These are phyloP conservation scores for Candida namnaoensis DNA, from an alignment of 805 yeast species.

Conservation along the genomic window DNA sequence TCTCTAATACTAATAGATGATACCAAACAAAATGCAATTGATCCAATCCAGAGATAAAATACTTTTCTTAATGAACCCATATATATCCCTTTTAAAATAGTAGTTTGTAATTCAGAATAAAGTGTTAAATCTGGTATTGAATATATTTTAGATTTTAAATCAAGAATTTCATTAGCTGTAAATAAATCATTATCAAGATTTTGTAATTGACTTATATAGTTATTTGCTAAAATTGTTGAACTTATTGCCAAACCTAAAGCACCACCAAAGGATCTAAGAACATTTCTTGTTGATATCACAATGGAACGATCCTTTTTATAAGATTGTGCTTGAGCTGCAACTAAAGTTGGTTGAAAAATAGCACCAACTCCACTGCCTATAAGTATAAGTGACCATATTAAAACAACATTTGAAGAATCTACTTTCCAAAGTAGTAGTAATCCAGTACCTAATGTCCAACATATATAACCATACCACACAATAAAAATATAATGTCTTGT, in stretches of 20 bases:
- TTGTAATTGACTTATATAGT: neutral
- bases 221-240: neutral
- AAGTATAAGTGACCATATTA: conserved; percentile 23
- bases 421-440: neutral
- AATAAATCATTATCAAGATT: neutral
- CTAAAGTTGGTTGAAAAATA: neutral
- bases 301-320: conserved; percentile 43
- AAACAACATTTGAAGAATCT: conserved; percentile 14
- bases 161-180: neutral
- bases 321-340: conserved; percentile 47
- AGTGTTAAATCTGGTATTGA: neutral
- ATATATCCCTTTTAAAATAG: neutral
- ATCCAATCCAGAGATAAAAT: conserved; percentile 1
- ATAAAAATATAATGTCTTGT: neutral
- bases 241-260: conserved; percentile 42
- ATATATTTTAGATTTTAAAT: neutral
- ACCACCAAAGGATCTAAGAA: conserved; percentile 47
- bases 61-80: conserved; percentile 1
- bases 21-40: neutral
- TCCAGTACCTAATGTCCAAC: neutral
- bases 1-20: conserved; percentile 1
- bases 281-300: conserved; percentile 44
- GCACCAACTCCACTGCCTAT: conserved; percentile 25
- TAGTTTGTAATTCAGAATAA: neutral
- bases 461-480: neutral